Base-by-base conservation (phyloP, 306 rosid genomes). In the Pyrus bretschneideri region DNA sequence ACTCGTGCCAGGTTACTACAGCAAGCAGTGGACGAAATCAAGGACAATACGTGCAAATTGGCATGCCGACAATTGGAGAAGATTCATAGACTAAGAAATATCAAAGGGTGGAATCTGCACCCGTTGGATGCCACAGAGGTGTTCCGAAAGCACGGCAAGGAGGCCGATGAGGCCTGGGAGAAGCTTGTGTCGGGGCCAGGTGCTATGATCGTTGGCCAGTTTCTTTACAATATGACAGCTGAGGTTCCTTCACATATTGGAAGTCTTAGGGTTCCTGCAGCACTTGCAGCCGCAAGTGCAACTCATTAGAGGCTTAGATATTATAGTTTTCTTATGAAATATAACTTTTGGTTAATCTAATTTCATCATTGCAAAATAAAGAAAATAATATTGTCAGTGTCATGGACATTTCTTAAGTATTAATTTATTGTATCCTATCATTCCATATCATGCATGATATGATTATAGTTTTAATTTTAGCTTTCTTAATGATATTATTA, bases 61-160 rank as follows among this genome's bases (percentile, higher is more conserved):
- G 96, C 96, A 3, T 59, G 81, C 31, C 87, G 85, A 40, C 99
- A 95, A 38, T 23, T 81, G 70, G 84, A 55, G 19, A 95, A 88
- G 46, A 95, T 95, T 75, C 80, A 67, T 4, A 80, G 90, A 63
- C 89, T 95, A 0, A 69, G 69, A 74, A 83, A 78, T 54, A 51
- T 65, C 11, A 92, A 91, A 61, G 91, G 93, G 21, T 95, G 99
- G 99, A 45, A 62, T 58, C 84, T 90, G 60, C 92, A 89, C 18
- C 75, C 76, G 0, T 5, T 95, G 1, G 96, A 92, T 54, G 99
- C 97, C 5, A 92, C 97, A 1, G 86, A 89, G 33, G 99, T 86
- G 58, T 91, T 88, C n/a, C 74, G 55, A 58, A 85, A 71, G 67
- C 71, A 69, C 0, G 93, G 90, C 0, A 67, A 81, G 57, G 92